phyloP scores from a whole-genome alignment of 768 basidiomycete species.

The Calocera cornea region DNA sequence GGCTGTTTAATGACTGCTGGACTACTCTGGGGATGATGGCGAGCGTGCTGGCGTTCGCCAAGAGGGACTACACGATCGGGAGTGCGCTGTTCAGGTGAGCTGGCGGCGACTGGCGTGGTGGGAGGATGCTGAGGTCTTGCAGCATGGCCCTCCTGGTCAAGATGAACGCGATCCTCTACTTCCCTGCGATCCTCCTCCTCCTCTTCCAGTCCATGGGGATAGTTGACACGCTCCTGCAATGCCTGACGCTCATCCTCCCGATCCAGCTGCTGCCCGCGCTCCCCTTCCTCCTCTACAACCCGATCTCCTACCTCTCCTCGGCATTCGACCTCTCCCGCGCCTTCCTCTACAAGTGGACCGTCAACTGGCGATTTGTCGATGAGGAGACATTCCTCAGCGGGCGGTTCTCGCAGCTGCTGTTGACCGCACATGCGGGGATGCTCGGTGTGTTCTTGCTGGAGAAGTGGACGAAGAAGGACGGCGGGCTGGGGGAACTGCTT shows the following conservation, averaged over 20 bases:
- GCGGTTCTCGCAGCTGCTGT: conserved; percentile 45
- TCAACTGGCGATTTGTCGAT: conserved; percentile 85
- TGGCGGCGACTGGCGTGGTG: neutral
- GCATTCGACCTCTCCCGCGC: conserved; percentile 81
- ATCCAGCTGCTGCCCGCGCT: conserved; percentile 49
- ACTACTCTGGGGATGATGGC: conserved; percentile 50
- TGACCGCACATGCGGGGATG: conserved; percentile 48
- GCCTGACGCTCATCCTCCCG: conserved; percentile 18
- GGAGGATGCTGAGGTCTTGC: neutral
- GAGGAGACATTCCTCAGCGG: conserved; percentile 62
- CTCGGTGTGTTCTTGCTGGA: conserved; percentile 54
- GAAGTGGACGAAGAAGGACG: conserved; percentile 65
- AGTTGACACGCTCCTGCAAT: conserved; percentile 28
- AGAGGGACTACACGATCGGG: conserved; percentile 45
- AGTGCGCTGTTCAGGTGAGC: conserved; percentile 60
- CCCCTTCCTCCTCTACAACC: conserved; percentile 53
- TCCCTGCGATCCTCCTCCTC: conserved; percentile 76
- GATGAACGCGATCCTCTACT: conserved; percentile 83
- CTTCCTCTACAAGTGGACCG: conserved; percentile 94
- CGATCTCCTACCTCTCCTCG: conserved; percentile 49
- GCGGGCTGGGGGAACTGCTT: conserved; percentile 48
- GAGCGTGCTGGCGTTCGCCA: conserved; percentile 52
- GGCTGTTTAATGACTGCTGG: conserved; percentile 96
- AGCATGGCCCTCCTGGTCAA: conserved; percentile 82
- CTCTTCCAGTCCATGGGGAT: conserved; percentile 62